phyloP scores from a whole-genome alignment of 352 stramenopile genomes.

The Pythium volutum region DNA sequence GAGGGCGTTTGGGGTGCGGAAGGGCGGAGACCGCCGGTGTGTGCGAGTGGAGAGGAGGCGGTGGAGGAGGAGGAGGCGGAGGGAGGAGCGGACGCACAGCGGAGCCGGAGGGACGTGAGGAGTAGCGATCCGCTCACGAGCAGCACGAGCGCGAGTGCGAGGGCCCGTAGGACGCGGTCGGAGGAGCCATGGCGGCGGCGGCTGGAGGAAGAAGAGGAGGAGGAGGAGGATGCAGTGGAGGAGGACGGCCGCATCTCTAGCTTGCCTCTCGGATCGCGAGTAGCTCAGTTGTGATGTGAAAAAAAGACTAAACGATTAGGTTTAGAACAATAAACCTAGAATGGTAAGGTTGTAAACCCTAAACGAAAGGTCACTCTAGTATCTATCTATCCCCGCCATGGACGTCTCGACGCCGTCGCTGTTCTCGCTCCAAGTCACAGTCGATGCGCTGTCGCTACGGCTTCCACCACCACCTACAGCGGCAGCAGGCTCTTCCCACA shows the following conservation, averaged over 20 bases:
- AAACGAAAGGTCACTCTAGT: neutral
- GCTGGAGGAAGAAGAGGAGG: slow-evolving; percentile 3
- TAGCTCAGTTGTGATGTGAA: too few relatives aligned
- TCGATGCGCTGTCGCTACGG: neutral
- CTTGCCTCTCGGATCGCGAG: too few relatives aligned
- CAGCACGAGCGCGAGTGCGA: neutral
- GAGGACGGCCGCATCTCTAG: neutral
- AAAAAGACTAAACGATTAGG: neutral
- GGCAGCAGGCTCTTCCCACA: neutral
- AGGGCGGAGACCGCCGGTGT: neutral
- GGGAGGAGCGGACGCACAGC: slow-evolving; percentile 1
- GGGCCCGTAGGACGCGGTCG: slow-evolving; percentile 3
- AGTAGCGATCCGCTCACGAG: slow-evolving; percentile 12
- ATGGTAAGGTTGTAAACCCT: too few relatives aligned
- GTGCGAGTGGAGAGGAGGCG: neutral
- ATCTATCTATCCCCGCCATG: neutral
- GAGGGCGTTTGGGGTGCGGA: neutral
- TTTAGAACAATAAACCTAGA: neutral
- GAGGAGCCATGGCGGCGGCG: neutral
- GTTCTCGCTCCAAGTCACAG: slow-evolving; percentile 19
- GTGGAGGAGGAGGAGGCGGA: neutral
- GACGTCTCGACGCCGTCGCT: neutral
- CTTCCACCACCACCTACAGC: neutral
- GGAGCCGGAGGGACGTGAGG: slow-evolving; percentile 6
- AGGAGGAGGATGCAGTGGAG: slow-evolving; percentile 1